phyloP scores from a whole-genome alignment of 495 filamentous ascomycete species.

The Penicillium cinerascens region DNA sequence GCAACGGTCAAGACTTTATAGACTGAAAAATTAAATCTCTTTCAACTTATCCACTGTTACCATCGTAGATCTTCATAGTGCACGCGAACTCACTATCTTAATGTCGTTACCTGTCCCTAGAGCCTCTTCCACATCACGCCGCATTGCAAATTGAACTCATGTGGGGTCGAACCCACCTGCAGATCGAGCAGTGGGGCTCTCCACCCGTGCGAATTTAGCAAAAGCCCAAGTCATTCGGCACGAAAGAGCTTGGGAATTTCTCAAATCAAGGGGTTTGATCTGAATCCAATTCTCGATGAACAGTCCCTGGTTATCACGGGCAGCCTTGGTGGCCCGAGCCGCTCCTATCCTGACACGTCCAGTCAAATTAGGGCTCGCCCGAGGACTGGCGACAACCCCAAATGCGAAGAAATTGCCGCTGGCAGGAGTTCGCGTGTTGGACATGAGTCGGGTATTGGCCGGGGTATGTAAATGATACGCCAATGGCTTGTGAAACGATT shows the following conservation, averaged over 20 bases:
- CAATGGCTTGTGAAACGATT: background rate
- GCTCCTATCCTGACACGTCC: background rate
- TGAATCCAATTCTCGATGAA: background rate
- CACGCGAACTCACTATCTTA: background rate
- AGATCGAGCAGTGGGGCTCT: conserved; percentile 5
- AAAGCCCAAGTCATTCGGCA: background rate
- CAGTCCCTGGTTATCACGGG: background rate
- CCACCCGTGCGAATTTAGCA: background rate
- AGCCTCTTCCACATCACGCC: background rate
- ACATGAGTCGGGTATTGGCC: conserved; percentile 22
- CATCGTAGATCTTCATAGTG: background rate
- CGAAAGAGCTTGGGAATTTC: background rate
- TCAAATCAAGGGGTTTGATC: background rate
- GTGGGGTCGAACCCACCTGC: conserved; percentile 14
- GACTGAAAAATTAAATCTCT: background rate
- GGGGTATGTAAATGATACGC: conserved; percentile 11
- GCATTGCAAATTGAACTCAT: background rate
- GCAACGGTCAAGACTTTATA: conserved; percentile 1
- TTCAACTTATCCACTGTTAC: background rate
- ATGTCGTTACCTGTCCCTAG: background rate
- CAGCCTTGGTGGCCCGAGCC: background rate
- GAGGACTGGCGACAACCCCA: conserved; percentile 3
- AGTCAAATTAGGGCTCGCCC: conserved; percentile 4
- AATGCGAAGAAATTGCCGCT: conserved; percentile 15
- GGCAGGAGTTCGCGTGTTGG: conserved; percentile 18